A percentile compares a stretch with the other conserved stretches of the same genome.
Evolutionary conservation across 768 basidiomycete species (phyloP).

Genomic region (Leccinum subtestaceum): DNA sequence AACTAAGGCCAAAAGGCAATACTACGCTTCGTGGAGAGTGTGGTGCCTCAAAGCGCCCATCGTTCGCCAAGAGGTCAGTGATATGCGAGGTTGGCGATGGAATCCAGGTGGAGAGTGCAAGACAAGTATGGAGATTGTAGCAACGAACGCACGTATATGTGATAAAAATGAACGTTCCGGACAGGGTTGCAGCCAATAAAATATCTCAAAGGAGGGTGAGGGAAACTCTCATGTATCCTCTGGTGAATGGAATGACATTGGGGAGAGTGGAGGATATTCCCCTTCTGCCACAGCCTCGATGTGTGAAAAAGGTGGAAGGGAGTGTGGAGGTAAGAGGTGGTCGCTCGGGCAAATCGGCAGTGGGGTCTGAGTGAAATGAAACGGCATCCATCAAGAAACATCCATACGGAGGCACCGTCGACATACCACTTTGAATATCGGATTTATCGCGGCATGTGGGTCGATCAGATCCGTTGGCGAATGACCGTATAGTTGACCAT

Average conservation of each 20-base stretch:
- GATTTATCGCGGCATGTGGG: constrained; percentile 72
- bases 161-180: constrained; percentile 28
- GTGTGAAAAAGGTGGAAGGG: constrained; percentile 76
- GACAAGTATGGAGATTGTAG: constrained; percentile 27
- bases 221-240: constrained; percentile 37
- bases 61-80: constrained; percentile 19
- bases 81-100: constrained; percentile 8
- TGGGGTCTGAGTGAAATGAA: constrained; percentile 43
- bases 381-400: constrained; percentile 7
- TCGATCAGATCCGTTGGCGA: constrained; percentile 60
- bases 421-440: constrained; percentile 90
- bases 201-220: constrained; percentile 22
- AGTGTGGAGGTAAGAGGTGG: constrained; percentile 39
- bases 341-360: constrained; percentile 44
- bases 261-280: constrained; percentile 68
- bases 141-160: constrained; percentile 27
- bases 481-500: constrained; percentile 49
- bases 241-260: constrained; percentile 65
- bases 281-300: constrained; percentile 82
- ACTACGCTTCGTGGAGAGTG: constrained; percentile 14
- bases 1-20: constrained; percentile 19
- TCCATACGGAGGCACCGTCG: not conserved
- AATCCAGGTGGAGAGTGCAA: constrained; percentile 30
- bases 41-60: constrained; percentile 2
- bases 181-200: constrained; percentile 21